Evolutionary conservation across 345 rosid genomes (phyloP).

Genomic region (Eutrema yunnanense): DNA sequence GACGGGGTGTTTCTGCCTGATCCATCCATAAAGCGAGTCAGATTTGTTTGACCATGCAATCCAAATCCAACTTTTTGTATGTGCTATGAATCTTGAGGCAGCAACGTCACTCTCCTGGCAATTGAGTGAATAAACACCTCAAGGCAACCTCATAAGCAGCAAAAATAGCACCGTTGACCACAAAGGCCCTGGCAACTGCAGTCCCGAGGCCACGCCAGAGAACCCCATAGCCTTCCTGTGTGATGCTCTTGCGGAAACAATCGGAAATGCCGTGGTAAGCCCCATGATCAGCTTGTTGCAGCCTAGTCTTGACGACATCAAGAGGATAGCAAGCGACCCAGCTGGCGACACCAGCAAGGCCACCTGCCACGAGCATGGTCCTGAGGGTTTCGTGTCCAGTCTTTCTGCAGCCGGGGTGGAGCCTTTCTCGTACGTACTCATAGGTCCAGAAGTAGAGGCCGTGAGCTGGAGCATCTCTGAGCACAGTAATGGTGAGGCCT

Average conservation of each 20-base stretch:
- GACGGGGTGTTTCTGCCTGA: no score
- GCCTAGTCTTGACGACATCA: constrained; percentile 84
- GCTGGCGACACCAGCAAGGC: constrained; percentile 89
- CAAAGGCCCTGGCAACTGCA: constrained; percentile 94
- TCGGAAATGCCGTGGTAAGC: constrained; percentile 60
- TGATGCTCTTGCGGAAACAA: constrained; percentile 57
- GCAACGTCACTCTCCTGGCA: constrained; percentile 14
- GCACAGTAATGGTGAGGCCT: constrained; percentile 61
- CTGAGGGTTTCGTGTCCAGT: constrained; percentile 52
- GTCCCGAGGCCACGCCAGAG: constrained; percentile 95
- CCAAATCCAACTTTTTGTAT: no score
- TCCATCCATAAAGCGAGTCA: no score
- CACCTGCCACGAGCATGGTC: constrained; percentile 83
- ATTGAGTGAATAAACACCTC: constrained; percentile 59
- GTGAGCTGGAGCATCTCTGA: constrained; percentile 46
- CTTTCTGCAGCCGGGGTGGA: no score
- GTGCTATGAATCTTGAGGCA: background rate
- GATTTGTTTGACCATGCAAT: no score
- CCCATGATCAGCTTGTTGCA: constrained; percentile 41
- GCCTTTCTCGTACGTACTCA: no score
- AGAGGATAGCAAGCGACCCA: constrained; percentile 87
- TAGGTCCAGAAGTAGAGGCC: no score
- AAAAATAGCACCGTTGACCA: constrained; percentile 86
- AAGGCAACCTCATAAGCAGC: constrained; percentile 79
- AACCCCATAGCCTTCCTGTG: constrained; percentile 59